These are phyloP conservation scores for Pythium guiyangense DNA, from an alignment of 352 stramenopile genomes.

Conservation along the genomic window DNA sequence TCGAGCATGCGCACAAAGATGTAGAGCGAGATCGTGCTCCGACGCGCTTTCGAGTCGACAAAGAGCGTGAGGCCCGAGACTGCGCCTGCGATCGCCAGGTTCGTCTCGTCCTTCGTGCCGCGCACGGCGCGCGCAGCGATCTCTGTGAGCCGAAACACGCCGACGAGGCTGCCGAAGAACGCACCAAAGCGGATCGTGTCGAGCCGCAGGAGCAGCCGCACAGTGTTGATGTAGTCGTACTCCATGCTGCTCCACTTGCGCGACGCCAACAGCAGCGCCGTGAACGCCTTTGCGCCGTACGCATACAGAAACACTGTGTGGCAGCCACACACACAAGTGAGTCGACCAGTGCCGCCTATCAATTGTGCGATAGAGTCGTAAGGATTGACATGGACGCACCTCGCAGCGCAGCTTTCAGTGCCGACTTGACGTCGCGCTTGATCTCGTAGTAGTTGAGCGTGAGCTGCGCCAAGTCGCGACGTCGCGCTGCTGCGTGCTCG, in stretches of 20 bases:
- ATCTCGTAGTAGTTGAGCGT: slow-evolving; percentile 22
- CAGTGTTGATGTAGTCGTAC: slow-evolving; percentile 72
- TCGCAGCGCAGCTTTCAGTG: slow-evolving; percentile 38
- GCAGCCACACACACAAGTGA: neutral
- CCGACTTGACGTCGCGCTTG: slow-evolving; percentile 41
- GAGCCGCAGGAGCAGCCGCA: slow-evolving; percentile 51
- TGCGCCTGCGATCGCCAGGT: slow-evolving; percentile 62
- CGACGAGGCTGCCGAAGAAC: slow-evolving; percentile 75
- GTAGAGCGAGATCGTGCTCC: slow-evolving; percentile 76
- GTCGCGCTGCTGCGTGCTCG: slow-evolving; percentile 26
- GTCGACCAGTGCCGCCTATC: neutral
- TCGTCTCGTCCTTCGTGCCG: slow-evolving; percentile 40
- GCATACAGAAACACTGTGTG: slow-evolving; percentile 54
- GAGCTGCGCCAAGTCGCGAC: slow-evolving; percentile 29
- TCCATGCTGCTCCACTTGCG: slow-evolving; percentile 75
- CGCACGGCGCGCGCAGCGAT: slow-evolving; percentile 38
- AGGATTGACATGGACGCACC: slow-evolving; percentile 4
- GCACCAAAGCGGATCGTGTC: slow-evolving; percentile 78
- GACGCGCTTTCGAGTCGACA: slow-evolving; percentile 57
- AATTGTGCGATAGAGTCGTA: neutral
- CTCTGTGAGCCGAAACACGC: slow-evolving; percentile 63
- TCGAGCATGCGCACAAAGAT: slow-evolving; percentile 86
- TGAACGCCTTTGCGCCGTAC: slow-evolving; percentile 83
- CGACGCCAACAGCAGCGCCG: slow-evolving; percentile 66
- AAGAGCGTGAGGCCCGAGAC: slow-evolving; percentile 67